Percentiles rank a stretch among this genome's conserved stretches.
Evolutionary conservation across 2,329 filamentous ascomycete genomes (phyloP).

Genomic region (Coniochaeta ligniaria): DNA sequence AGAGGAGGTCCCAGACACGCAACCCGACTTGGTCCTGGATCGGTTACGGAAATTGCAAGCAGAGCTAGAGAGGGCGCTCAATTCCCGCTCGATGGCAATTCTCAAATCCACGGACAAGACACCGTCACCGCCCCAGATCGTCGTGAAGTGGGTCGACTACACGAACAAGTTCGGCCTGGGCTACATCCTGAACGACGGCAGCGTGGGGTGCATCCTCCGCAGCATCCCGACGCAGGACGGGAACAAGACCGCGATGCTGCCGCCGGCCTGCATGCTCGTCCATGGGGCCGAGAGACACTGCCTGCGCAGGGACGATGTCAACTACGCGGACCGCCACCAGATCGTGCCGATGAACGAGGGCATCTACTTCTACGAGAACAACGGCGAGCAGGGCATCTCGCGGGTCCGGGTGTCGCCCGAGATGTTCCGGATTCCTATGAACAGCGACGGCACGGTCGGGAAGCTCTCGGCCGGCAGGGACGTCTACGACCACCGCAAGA

Average conservation of each 20-base stretch:
- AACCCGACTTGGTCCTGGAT: conserved; percentile 50
- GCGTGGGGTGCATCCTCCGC: conserved; percentile 62
- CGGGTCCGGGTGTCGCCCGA: conserved; percentile 58
- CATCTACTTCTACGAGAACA: conserved; percentile 70
- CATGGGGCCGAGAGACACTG: conserved; percentile 66
- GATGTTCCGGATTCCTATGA: conserved; percentile 48
- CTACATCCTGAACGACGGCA: conserved; percentile 77
- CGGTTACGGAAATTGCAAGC: conserved; percentile 49
- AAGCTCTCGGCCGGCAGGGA: conserved; percentile 57
- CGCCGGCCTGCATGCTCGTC: conserved; percentile 66
- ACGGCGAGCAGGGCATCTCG: conserved; percentile 54
- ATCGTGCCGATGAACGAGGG: conserved; percentile 57
- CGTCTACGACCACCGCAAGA: conserved; percentile 57
- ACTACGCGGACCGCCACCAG: conserved; percentile 51
- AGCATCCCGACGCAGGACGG: conserved; percentile 47
- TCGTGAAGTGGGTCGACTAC: conserved; percentile 82
- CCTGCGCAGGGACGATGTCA: conserved; percentile 48
- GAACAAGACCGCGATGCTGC: conserved; percentile 43
- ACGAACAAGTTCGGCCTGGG: conserved; percentile 81
- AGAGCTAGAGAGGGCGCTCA: conserved; percentile 56
- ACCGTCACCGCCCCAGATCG: conserved; percentile 53
- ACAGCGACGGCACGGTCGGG: conserved; percentile 51
- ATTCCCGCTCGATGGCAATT: conserved; percentile 55
- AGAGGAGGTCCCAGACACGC: conserved; percentile 41
- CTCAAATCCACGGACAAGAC: conserved; percentile 46